Base-by-base conservation (phyloP, 768 basidiomycete species). In the Auricularia sp. region DNA sequence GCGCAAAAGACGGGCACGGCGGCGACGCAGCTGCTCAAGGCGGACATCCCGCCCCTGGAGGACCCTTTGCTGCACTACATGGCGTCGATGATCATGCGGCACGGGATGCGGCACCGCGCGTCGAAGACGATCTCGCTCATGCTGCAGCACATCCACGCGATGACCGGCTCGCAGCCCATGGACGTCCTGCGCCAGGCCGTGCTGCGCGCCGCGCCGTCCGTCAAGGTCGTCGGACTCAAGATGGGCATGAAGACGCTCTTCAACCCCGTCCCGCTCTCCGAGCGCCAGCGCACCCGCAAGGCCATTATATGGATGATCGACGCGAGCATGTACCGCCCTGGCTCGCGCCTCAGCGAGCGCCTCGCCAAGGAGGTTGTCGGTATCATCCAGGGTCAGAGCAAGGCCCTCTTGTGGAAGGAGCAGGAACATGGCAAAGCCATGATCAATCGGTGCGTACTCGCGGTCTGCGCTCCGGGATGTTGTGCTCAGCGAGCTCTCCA, bases 151-250 rank as follows among this genome's bases (percentile, higher is more conserved):
- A 83, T 95, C 47, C 87, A 88, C 72, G 80, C 85, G 10, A 77
- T 88, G 65, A 95, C 92, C 16, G 81, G 86, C 63, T 82, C 85
- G 6, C 84, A 87, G n/a, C 89, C 93, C 0, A 77, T 93, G 39
- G 90, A 90, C 18, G 83, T 96, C 67, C 76, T 97, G 3, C 85
- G 86, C 44, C 74, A 86, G 70, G 94, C 93, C 0, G 76, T 97
- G 61, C 70, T 81, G 29, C 71, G 80, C 2, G 86, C 84, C 1
- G 81, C 90, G 3, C 95, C 95, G 1, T 83, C 86, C 1, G 84
- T 95, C 33, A 78, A 78, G 60, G 66, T 78, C 39, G 71, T 84
- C 65, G 83, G 81, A 35, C 81, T 84, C 68, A 83, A 83, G 62
- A 78, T 79, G 59, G 84, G 84, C 2, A 83, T 85, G 18, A 93